Conservation (phyloP, 306 rosid species). For the Acacia confusa region DNA sequence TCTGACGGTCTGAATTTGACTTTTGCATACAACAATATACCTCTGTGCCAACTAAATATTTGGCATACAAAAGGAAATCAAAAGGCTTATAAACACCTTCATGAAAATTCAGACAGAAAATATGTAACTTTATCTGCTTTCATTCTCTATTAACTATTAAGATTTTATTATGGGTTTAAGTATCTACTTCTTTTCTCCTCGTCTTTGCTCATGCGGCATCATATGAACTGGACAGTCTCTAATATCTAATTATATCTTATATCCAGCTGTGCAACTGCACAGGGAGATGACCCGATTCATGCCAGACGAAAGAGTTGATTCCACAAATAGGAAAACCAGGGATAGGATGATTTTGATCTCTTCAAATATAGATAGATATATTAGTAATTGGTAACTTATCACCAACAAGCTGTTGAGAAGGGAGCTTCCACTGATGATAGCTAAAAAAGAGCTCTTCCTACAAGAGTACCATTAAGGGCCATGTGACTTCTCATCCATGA, state of each 20-base stretch:
- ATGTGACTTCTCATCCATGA: background rate
- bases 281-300: too few relatives aligned
- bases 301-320: too few relatives aligned
- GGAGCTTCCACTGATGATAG: background rate
- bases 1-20: background rate
- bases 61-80: background rate
- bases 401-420: too few relatives aligned
- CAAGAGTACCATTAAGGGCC: background rate
- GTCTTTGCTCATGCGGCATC: background rate
- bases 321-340: background rate
- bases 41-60: background rate
- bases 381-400: background rate
- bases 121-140: background rate
- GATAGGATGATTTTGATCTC: background rate
- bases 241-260: background rate
- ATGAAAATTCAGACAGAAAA: background rate
- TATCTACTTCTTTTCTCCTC: background rate
- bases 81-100: background rate
- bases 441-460: background rate
- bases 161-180: background rate
- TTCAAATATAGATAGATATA: background rate
- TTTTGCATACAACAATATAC: background rate
- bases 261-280: too few relatives aligned
- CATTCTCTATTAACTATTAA: background rate
- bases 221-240: background rate